Percentiles rank a stretch among this genome's conserved stretches.
phyloP scores from a whole-genome alignment of 306 rosid genomes.

The peach (Prunus persica) region Prunus_persica_NCBIv2 NC_034012.1:13774001-13774500 shows the following conservation, averaged over 20 bases:
- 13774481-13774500: conserved; percentile 12
- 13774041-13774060: conserved; percentile 87
- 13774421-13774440: conserved; percentile 11
- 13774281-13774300: conserved; percentile 30
- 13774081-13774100: conserved; percentile 90
- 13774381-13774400: conserved; percentile 91
- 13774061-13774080: conserved; percentile 86
- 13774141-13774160: conserved; percentile 8
- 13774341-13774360: conserved; percentile 95
- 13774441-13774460: neutral
- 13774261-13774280: conserved; percentile 10
- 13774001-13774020: conserved; percentile 81
- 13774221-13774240: conserved; percentile 16
- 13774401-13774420: conserved; percentile 75
- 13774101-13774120: conserved; percentile 49
- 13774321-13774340: conserved; percentile 86
- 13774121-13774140: neutral
- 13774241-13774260: neutral
- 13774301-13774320: conserved; percentile 96
- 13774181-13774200: conserved; percentile 10
- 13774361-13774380: conserved; percentile 94
- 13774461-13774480: conserved; percentile 6
- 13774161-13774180: conserved; percentile 21
- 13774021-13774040: conserved; percentile 93
- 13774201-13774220: neutral